Percentiles rank a stretch among this genome's conserved stretches.
Conservation (phyloP, 768 basidiomycete genomes). For the Pisolithus tinctorius region DNA sequence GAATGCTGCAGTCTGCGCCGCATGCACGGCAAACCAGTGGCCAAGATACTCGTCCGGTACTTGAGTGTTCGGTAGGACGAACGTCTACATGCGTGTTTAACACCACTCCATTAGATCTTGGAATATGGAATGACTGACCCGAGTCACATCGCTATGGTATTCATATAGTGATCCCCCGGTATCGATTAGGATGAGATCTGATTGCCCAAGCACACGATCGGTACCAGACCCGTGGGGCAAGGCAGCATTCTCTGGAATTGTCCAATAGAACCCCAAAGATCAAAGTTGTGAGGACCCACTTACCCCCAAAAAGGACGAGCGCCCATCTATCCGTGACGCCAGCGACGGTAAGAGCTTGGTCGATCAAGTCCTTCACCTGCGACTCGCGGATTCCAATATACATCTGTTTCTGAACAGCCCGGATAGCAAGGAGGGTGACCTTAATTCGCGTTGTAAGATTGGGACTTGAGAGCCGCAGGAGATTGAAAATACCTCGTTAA, state of each 20-base stretch:
- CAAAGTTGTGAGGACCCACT: slow-evolving; percentile 11
- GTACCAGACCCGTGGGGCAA: slow-evolving; percentile 79
- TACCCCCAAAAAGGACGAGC: slow-evolving; percentile 76
- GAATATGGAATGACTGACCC: slow-evolving; percentile 38
- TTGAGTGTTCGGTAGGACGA: slow-evolving; percentile 51
- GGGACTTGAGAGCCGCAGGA: background rate
- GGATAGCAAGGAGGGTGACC: slow-evolving; percentile 75
- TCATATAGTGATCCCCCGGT: slow-evolving; percentile 65
- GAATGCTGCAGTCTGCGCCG: slow-evolving; percentile 56
- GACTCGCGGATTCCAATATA: slow-evolving; percentile 74
- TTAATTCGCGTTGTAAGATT: slow-evolving; percentile 21
- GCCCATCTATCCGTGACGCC: slow-evolving; percentile 56
- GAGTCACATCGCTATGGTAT: slow-evolving; percentile 72
- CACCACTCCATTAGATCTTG: background rate
- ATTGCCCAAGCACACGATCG: slow-evolving; percentile 46
- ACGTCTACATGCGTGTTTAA: slow-evolving; percentile 38
- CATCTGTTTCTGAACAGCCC: slow-evolving; percentile 53
- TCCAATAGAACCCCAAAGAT: slow-evolving; percentile 1
- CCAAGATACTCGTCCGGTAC: slow-evolving; percentile 46
- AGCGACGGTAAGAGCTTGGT: slow-evolving; percentile 44
- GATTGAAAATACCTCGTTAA: slow-evolving; percentile 55
- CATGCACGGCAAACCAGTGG: slow-evolving; percentile 61
- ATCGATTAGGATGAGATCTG: slow-evolving; percentile 73
- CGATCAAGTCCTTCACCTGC: slow-evolving; percentile 52
- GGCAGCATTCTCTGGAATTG: slow-evolving; percentile 67